Evolutionary conservation across 164 flowering plant species (phyloP), one percentile per base, ranked within the genome.

Genomic region (Dillenia turbinata): DNA sequence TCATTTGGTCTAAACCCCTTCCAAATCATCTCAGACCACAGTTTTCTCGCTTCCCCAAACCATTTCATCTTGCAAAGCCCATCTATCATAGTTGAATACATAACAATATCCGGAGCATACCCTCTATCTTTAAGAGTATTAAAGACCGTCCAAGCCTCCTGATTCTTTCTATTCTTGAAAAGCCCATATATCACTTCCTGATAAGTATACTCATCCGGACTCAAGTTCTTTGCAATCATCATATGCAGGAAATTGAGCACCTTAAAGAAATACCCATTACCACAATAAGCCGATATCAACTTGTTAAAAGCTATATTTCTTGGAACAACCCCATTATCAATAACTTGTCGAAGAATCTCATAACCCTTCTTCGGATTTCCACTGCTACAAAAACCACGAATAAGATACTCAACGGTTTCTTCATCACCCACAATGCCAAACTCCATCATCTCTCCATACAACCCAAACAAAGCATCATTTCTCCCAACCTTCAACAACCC

Each of bases 51-150:
- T 8, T 75, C 81, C 33, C 65, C 79, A 54, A 84, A 15, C 64
- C 69, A 58, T 15, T 79, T 66, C 70, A 64, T 73, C 65, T 74
- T 44, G 62, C 92, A 84, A 40, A 88, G 81, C 24, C 90, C 83
- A 63, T 81, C 70, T 16, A 90, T 88, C 78, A 88, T 66, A 8
- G 85, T 81, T 0, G 86, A 79, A 51, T 88, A 86, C 80, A 83
- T 71, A 52, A 81, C 78, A 56, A 59, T 69, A 63, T 83, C 79
- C 1, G 83, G 88, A 60, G 63, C 63, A 73, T 88, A 86, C 52
- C 97, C 92, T 78, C 89, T 82, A 16, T 69, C 75, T 69, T 76
- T 81, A 9, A 90, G 71, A 65, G 78, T 85, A 66, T 73, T 76
- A 61, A 90, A 88, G 49, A 88, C 62, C 56, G 80, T 67, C 53